A percentile compares a stretch with the other conserved stretches of the same genome.
phyloP scores from a whole-genome alignment of 1,284 basidiomycete species.

The Clitocybe nebularis region DNA sequence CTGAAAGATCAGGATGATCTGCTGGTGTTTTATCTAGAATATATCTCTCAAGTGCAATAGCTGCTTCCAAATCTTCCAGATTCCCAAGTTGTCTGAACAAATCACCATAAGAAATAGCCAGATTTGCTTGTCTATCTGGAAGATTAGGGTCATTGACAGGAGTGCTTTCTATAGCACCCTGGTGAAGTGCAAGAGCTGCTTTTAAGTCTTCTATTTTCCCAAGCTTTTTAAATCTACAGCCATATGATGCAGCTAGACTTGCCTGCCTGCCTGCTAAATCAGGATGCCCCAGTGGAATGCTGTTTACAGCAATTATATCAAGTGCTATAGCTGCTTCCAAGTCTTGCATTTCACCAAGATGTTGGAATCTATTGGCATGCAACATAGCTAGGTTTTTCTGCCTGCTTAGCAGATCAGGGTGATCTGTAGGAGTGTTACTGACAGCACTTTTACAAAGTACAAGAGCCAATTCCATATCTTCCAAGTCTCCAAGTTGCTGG shows the following conservation, averaged over 20 bases:
- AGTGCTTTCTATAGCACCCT: neutral
- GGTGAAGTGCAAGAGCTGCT: neutral
- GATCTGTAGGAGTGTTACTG: neutral
- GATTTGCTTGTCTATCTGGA: neutral
- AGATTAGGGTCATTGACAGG: neutral
- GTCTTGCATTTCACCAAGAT: neutral
- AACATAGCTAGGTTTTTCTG: neutral
- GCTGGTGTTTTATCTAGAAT: neutral
- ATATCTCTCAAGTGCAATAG: neutral
- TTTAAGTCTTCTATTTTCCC: constrained; percentile 1
- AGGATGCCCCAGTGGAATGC: neutral
- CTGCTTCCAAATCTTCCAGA: neutral
- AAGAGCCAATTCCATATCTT: neutral
- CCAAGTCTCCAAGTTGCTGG: neutral
- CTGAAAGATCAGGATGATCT: neutral
- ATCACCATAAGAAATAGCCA: neutral
- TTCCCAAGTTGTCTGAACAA: neutral
- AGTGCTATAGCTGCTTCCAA: neutral
- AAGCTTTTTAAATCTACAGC: neutral
- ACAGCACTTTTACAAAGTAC: neutral
- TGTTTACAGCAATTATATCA: neutral
- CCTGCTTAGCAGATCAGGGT: neutral
- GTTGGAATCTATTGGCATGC: neutral
- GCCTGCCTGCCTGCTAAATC: neutral
- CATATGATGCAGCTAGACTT: neutral